phyloP scores from a whole-genome alignment of 2,329 filamentous ascomycete genomes.

The Paracoccidioides brasiliensis region DNA sequence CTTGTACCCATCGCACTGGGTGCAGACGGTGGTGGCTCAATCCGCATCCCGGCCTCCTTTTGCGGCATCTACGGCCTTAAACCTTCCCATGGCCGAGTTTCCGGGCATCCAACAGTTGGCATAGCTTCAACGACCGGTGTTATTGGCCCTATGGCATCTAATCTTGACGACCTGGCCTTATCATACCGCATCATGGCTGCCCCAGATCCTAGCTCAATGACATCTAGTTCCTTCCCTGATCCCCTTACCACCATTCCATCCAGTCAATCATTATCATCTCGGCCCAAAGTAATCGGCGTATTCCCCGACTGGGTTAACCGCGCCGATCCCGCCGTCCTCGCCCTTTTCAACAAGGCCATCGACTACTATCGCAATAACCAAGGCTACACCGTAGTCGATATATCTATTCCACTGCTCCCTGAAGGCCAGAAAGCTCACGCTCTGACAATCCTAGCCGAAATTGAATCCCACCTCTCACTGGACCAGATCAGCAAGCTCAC shows the following conservation, averaged over 20 bases:
- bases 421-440: conserved; percentile 67
- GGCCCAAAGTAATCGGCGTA: conserved; percentile 53
- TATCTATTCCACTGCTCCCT: conserved; percentile 44
- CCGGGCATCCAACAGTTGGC: conserved; percentile 44
- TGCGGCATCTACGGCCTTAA: conserved; percentile 77
- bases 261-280: conserved; percentile 23
- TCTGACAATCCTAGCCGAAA: conserved; percentile 63
- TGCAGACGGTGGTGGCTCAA: conserved; percentile 62
- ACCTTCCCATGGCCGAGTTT: conserved; percentile 58
- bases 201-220: conserved; percentile 51
- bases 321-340: conserved; percentile 50
- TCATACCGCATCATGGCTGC: conserved; percentile 71
- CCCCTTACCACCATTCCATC: conserved; percentile 36
- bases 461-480: conserved; percentile 38
- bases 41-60: conserved; percentile 60
- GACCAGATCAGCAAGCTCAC: conserved; percentile 46
- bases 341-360: conserved; percentile 49
- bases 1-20: conserved; percentile 61
- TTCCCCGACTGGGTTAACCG: conserved; percentile 56
- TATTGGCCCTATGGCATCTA: conserved; percentile 62
- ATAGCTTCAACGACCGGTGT: conserved; percentile 52
- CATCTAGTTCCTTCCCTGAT: conserved; percentile 48
- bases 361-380: conserved; percentile 34
- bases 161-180: conserved; percentile 62
- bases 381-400: conserved; percentile 33